Evolutionary conservation across 1,139 yeast species (phyloP).

Genomic region (Diutina sp.): DNA sequence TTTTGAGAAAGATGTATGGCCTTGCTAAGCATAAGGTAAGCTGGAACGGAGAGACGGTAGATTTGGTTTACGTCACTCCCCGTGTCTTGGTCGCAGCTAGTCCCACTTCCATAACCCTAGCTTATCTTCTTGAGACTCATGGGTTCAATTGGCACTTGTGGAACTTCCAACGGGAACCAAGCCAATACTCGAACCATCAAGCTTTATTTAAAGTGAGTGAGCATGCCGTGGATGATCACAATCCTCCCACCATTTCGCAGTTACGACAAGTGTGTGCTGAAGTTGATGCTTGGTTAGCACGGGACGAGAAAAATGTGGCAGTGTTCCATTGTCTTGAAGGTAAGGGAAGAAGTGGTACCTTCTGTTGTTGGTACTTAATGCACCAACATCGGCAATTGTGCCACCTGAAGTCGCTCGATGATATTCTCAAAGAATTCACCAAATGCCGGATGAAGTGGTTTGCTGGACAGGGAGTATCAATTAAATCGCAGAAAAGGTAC

Average conservation of each 20-base stretch:
- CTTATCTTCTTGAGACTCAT: not conserved
- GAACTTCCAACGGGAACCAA: not conserved
- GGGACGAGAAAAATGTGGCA: not conserved
- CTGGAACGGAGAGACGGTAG: not conserved
- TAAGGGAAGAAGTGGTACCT: constrained; percentile 1
- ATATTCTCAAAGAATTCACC: not conserved
- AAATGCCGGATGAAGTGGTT: not conserved
- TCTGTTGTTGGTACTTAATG: constrained; percentile 1
- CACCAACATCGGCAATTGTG: not conserved
- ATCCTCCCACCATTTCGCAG: not conserved
- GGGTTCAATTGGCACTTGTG: not conserved
- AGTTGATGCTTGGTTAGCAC: not conserved
- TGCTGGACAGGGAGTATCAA: not conserved
- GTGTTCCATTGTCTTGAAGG: not conserved
- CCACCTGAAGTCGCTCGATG: not conserved
- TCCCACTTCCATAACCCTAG: not conserved
- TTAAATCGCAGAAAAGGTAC: not conserved
- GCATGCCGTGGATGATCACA: not conserved
- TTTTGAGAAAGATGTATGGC: not conserved
- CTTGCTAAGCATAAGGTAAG: not conserved
- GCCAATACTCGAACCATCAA: not conserved
- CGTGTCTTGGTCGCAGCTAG: not conserved
- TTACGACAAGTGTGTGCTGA: not conserved
- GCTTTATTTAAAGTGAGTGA: not conserved
- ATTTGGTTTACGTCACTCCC: not conserved